These are phyloP conservation scores for Jacaranda mimosifolia DNA, from an alignment of 257 asterid genomes.

Conservation along the genomic window DNA sequence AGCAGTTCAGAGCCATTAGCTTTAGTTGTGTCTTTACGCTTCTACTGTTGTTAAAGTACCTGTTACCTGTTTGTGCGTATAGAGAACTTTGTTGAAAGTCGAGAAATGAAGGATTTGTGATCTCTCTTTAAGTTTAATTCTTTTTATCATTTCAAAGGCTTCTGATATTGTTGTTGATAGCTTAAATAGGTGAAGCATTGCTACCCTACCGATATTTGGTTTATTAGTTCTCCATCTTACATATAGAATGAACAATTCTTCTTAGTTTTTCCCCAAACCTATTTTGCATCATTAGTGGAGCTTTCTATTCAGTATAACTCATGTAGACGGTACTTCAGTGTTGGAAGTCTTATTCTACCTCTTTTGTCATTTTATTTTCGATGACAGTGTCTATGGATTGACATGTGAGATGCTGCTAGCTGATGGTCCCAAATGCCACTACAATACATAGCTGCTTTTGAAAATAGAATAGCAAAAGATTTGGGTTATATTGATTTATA, in stretches of 20 bases:
- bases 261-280: not conserved
- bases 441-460: conserved; percentile 3
- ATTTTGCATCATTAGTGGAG: conserved; percentile 15
- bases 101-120: not conserved
- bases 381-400: conserved; percentile 10
- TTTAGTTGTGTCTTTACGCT: not conserved
- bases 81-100: not conserved
- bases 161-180: conserved; percentile 7
- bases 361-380: not conserved
- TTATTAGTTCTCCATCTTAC: conserved; percentile 12
- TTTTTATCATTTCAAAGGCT: not conserved
- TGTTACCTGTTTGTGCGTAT: conserved; percentile 7
- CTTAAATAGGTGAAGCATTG: conserved; percentile 4
- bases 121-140: not conserved
- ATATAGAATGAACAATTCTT: not conserved
- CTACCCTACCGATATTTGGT: conserved; percentile 14
- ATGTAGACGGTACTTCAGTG: not conserved
- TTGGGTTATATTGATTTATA: not conserved
- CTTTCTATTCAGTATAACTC: conserved; percentile 3
- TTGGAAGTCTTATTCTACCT: conserved; percentile 11
- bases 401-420: conserved; percentile 10
- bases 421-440: conserved; percentile 19
- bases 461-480: conserved; percentile 7
- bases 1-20: not conserved
- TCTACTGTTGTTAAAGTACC: not conserved